A percentile compares a stretch with the other conserved stretches of the same genome.
Conservation (phyloP, 495 filamentous ascomycete genomes). For the Pyrenopolyporus hunteri region DNA sequence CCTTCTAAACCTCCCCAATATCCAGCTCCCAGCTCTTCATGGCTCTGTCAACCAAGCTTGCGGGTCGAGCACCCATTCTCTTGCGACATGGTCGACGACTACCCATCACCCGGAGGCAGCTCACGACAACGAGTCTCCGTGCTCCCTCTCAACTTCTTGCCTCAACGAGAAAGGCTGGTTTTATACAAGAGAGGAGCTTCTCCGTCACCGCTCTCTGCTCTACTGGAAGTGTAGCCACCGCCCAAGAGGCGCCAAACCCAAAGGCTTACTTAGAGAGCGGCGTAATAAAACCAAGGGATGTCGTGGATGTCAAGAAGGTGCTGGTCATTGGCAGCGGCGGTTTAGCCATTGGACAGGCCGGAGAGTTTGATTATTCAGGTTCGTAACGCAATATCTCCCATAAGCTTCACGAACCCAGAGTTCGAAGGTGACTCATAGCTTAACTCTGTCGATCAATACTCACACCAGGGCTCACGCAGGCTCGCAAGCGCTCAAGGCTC, state of each 20-base stretch:
- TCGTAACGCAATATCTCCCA: conserved; percentile 44
- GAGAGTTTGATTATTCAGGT: conserved; percentile 99
- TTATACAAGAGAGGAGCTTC: conserved; percentile 50
- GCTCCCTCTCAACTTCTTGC: conserved; percentile 42
- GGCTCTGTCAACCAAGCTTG: conserved; percentile 47
- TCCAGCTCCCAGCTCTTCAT: conserved; percentile 26
- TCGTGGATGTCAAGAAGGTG: conserved; percentile 97
- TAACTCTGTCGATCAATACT: conserved; percentile 6
- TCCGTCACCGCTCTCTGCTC: conserved; percentile 44
- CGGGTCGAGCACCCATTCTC: conserved; percentile 55
- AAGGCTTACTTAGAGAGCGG: conserved; percentile 89
- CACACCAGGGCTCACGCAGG: conserved; percentile 56
- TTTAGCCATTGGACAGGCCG: conserved; percentile 96
- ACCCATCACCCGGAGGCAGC: conserved; percentile 46
- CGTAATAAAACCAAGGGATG: conserved; percentile 72
- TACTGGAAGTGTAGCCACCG: conserved; percentile 35
- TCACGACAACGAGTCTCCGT: conserved; percentile 45
- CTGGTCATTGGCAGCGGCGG: conserved; percentile 94
- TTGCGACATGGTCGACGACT: conserved; percentile 57
- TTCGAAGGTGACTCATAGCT: conserved; percentile 43
- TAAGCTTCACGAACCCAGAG: conserved; percentile 7
- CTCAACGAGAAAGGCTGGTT: conserved; percentile 33
- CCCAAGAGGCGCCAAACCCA: conserved; percentile 76
- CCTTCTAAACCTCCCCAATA: conserved; percentile 21
- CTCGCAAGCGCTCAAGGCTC: conserved; percentile 93